Evolutionary conservation across 495 filamentous ascomycete species (phyloP).

Genomic region (Penicillium pancosmium): DNA sequence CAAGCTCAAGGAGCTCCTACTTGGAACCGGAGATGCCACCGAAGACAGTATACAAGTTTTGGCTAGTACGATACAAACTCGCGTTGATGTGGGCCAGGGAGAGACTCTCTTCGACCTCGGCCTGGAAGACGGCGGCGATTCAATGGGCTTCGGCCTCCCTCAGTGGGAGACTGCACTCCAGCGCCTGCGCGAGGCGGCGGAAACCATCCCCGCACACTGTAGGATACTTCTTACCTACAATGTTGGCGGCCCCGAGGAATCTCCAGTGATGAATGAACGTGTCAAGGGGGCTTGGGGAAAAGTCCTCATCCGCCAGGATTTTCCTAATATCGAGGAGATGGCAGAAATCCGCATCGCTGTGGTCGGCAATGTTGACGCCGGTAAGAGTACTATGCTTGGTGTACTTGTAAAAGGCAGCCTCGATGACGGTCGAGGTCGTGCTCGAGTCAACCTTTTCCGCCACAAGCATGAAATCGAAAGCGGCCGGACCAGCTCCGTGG

Average conservation of each 20-base stretch:
- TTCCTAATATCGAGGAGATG: slow-evolving; percentile 76
- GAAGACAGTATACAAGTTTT: slow-evolving; percentile 64
- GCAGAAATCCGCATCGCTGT: slow-evolving; percentile 98
- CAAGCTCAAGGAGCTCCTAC: slow-evolving; percentile 74
- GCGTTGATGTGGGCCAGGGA: slow-evolving; percentile 84
- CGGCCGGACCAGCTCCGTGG: slow-evolving; percentile 92
- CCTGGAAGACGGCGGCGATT: slow-evolving; percentile 87
- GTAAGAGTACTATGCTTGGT: slow-evolving; percentile 95
- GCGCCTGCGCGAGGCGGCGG: slow-evolving; percentile 66
- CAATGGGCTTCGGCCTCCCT: slow-evolving; percentile 78
- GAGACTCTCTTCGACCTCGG: slow-evolving; percentile 93
- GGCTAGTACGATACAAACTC: slow-evolving; percentile 59
- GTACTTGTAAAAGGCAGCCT: slow-evolving; percentile 94
- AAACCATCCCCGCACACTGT: slow-evolving; percentile 69
- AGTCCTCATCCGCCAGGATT: slow-evolving; percentile 75
- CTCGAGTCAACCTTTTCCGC: slow-evolving; percentile 93
- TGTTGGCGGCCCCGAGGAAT: slow-evolving; percentile 77
- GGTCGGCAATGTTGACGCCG: slow-evolving; percentile 96
- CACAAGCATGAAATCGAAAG: slow-evolving; percentile 98
- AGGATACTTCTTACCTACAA: slow-evolving; percentile 85
- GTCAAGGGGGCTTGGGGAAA: slow-evolving; percentile 77
- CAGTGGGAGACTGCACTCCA: slow-evolving; percentile 79
- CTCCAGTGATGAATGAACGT: slow-evolving; percentile 60
- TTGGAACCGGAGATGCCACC: slow-evolving; percentile 61
- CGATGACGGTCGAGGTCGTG: slow-evolving; percentile 92